Evolutionary conservation across 148 eudicot species (phyloP).

Genomic region (Diospyros lotus): DNA sequence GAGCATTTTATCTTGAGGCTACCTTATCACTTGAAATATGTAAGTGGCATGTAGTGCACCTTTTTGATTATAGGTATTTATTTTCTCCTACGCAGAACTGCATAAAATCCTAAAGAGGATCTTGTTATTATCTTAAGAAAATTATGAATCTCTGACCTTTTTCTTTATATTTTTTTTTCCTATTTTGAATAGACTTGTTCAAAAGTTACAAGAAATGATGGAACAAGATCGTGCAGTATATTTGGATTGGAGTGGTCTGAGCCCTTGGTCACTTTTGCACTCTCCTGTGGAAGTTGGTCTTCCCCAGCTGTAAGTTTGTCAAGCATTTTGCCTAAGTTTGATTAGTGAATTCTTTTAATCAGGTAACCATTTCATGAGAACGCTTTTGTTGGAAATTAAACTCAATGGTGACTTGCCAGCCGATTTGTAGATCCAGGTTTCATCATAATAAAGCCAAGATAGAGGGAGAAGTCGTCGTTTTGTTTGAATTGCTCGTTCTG

Average conservation of each 20-base stretch:
- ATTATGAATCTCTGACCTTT: neutral
- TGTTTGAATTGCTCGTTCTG: neutral
- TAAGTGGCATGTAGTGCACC: slow-evolving; percentile 24
- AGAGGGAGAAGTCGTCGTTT: neutral
- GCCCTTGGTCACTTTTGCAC: slow-evolving; percentile 84
- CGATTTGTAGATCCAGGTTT: neutral
- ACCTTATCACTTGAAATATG: slow-evolving; percentile 38
- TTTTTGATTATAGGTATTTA: neutral
- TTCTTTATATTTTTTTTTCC: neutral
- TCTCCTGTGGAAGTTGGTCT: slow-evolving; percentile 92
- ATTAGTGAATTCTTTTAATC: neutral
- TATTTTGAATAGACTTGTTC: slow-evolving; percentile 32
- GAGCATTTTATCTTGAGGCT: slow-evolving; percentile 43
- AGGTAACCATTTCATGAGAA: neutral
- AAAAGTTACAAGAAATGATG: slow-evolving; percentile 43
- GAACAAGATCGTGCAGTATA: slow-evolving; percentile 36
- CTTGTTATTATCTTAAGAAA: neutral
- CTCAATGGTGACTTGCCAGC: neutral
- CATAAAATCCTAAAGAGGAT: neutral
- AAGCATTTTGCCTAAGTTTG: neutral
- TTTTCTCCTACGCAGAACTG: neutral
- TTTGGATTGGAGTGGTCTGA: slow-evolving; percentile 83
- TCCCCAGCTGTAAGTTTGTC: slow-evolving; percentile 80
- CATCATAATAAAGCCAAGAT: neutral
- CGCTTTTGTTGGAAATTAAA: neutral